Percentiles rank a stretch among this genome's conserved stretches.
These are phyloP conservation scores for Amanita thiersii DNA, from an alignment of 768 basidiomycete species.

Conservation along the genomic window DNA sequence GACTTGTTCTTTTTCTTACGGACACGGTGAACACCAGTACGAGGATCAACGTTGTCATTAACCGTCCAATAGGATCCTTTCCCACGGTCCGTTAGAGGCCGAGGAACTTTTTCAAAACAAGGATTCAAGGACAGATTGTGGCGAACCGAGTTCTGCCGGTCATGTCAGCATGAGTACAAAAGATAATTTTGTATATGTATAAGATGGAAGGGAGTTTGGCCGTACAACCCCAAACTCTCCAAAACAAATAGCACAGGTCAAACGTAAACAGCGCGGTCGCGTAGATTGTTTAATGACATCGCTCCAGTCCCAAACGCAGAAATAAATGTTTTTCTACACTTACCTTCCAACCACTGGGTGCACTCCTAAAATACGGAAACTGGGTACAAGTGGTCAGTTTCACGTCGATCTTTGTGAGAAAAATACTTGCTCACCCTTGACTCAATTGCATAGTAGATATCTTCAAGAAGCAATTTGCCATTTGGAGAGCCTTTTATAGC, in stretches of 20 bases:
- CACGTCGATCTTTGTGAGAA: conserved; percentile 3
- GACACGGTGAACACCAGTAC: conserved; percentile 81
- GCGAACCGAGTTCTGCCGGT: conserved; percentile 74
- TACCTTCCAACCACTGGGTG: conserved; percentile 90
- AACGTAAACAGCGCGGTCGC: conserved; percentile 60
- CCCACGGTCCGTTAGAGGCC: conserved; percentile 85
- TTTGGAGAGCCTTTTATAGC: conserved; percentile 89
- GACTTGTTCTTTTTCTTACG: conserved; percentile 81
- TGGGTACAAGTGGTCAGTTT: conserved; percentile 21
- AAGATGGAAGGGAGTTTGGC: conserved; percentile 19
- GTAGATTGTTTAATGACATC: conserved; percentile 15
- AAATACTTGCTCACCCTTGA: conserved; percentile 55
- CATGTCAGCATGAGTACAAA: conserved; percentile 20
- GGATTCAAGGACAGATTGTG: conserved; percentile 88
- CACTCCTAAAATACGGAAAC: conserved; percentile 86
- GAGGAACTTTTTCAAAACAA: conserved; percentile 86
- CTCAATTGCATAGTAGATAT: conserved; percentile 90
- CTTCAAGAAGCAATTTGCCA: conserved; percentile 77
- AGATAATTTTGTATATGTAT: conserved; percentile 18
- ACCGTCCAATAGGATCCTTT: conserved; percentile 93
- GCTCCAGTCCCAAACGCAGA: too few species aligned
- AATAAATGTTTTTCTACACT: conserved; percentile 23
- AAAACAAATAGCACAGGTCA: conserved; percentile 59
- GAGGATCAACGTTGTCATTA: conserved; percentile 83
- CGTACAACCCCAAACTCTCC: conserved; percentile 19